Conservation (phyloP, 1,139 yeast genomes). For the Yamadazyma aaseri region DNA sequence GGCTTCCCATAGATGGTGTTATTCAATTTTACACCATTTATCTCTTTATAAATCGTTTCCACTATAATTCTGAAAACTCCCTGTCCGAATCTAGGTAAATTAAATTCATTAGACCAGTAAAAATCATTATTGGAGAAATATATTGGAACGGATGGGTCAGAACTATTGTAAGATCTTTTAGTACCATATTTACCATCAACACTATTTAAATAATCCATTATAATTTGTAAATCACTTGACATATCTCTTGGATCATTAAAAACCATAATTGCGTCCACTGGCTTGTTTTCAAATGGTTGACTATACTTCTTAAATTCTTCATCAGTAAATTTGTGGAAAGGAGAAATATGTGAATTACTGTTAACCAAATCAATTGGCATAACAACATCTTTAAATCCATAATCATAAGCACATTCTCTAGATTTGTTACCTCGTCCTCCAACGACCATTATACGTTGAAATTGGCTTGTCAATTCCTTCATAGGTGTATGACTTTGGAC, state of each 20-base stretch:
- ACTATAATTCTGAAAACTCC: slow-evolving; percentile 77
- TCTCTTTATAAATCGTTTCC: slow-evolving; percentile 60
- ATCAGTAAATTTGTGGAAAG: slow-evolving; percentile 58
- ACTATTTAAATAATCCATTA: slow-evolving; percentile 69
- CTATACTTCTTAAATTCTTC: slow-evolving; percentile 52
- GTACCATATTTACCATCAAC: slow-evolving; percentile 69
- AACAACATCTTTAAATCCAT: slow-evolving; percentile 81
- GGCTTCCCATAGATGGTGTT: slow-evolving; percentile 84
- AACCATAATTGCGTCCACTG: slow-evolving; percentile 77
- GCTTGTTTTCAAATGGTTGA: slow-evolving; percentile 28
- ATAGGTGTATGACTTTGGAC: slow-evolving; percentile 93
- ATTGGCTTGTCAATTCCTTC: slow-evolving; percentile 53
- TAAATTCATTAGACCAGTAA: slow-evolving; percentile 86
- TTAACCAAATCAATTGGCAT: slow-evolving; percentile 72
- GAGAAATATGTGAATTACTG: slow-evolving; percentile 61
- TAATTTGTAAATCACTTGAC: slow-evolving; percentile 81
- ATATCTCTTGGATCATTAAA: slow-evolving; percentile 92
- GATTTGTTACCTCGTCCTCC: slow-evolving; percentile 79
- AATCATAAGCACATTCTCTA: slow-evolving; percentile 67
- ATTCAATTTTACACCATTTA: slow-evolving; percentile 46
- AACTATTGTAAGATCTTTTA: slow-evolving; percentile 26
- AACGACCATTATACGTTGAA: slow-evolving; percentile 68
- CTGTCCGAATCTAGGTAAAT: slow-evolving; percentile 83
- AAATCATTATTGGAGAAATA: slow-evolving; percentile 86
- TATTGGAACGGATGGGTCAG: slow-evolving; percentile 70